Base-by-base conservation (phyloP, 2,329 filamentous ascomycete species). In the Blumeria hordei region DNA sequence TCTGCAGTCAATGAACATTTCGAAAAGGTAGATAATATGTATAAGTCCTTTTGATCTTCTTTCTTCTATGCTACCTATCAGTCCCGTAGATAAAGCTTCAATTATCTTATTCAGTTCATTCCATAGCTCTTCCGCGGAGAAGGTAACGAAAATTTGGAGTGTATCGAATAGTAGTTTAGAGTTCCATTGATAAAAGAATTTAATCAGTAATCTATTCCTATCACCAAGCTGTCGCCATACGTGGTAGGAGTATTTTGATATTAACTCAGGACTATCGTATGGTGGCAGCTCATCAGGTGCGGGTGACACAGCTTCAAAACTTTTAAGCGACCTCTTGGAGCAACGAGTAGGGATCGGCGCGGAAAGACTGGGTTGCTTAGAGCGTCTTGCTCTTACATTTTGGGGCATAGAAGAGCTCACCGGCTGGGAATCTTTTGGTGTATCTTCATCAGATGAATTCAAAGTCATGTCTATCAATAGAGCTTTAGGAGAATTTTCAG, bases 171-270 rank as follows among this genome's bases (percentile, higher is more conserved):
- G 55, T 39, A 28, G 44, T 35, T 16, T 18, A 32, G 34, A 41
- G 11, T 55, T 45, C 51, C 69, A 62, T 10, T 67, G 63, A 7
- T 60, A 56, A 0, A 74, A 60, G 1, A 69, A 58, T 54, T 71
- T 70, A 52, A 72, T 68, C 21, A 74, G 58, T 1, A 72, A 61
- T 6, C 70, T 66, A 41, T 69, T 67, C 10, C 55, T 57, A 53
- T 65, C 62, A n/a, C 36, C 16, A 16, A 56, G 35, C 8, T 58
- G 57, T 36, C 55, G 53, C 62, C 61, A 65, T 16, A 45, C 49
- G 7, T 55, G 36, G 51, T 58, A 59, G 1, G 55, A 54, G 50
- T 56, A 60, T 44, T 55, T 56, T 9, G 61, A 57, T 55, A 65
- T 63, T 11, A 57, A 56, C 8, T 44, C 56, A 18, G 61, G 57